phyloP scores from a whole-genome alignment of 805 yeast species.

The Yarrowia sp. region DNA sequence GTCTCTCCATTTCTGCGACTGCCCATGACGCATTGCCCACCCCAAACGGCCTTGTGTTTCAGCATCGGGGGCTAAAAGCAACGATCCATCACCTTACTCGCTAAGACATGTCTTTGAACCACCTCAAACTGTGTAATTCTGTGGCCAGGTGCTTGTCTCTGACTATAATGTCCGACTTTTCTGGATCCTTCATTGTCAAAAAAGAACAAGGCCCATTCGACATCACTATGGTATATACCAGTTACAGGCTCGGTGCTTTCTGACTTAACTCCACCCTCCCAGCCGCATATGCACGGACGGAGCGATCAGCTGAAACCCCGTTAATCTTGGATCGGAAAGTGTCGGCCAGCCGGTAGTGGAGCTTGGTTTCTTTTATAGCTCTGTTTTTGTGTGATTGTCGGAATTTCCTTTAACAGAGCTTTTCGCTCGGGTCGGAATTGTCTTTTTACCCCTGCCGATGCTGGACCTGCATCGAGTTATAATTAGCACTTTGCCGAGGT shows the following conservation, averaged over 20 bases:
- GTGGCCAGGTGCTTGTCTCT: too few species aligned
- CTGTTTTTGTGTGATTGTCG: neutral
- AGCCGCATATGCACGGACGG: neutral
- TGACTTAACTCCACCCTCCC: too few species aligned
- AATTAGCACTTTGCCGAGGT: constrained; percentile 9
- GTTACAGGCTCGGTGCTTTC: too few species aligned
- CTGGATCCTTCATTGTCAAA: too few species aligned
- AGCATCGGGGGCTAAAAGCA: neutral
- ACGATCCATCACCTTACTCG: neutral
- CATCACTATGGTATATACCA: too few species aligned
- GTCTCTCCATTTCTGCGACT: neutral
- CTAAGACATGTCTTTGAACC: constrained; percentile 7
- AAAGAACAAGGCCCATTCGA: too few species aligned
- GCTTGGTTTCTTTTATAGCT: neutral
- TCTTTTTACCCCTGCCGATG: constrained; percentile 25
- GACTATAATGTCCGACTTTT: too few species aligned
- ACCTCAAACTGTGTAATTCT: too few species aligned
- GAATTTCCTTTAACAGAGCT: neutral
- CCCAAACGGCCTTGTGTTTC: neutral
- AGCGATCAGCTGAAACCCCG: neutral
- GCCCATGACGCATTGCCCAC: neutral
- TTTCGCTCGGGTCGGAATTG: neutral
- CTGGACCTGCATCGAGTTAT: constrained; percentile 17
- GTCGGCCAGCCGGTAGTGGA: too few species aligned
- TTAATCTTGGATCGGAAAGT: too few species aligned